Base-by-base conservation (phyloP, 192 early-diverging fungal genomes). In the Spinellus fusiger region DNA sequence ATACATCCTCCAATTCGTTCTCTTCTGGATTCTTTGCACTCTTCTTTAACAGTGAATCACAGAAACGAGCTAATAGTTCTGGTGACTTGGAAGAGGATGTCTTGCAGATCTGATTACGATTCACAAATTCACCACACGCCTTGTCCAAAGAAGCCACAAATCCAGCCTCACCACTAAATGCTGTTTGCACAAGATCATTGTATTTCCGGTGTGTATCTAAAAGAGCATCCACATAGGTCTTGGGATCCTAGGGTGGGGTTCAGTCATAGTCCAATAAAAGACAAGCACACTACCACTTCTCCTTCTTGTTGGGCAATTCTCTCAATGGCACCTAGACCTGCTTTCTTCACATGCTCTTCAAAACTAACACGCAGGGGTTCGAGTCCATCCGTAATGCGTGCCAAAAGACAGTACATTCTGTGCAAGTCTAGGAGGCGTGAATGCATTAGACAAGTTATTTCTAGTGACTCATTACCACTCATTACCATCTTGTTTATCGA, bases 71-170 rank as follows among this genome's bases (percentile, higher is more conserved):
- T 28, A 94, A 70, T n/a, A 91, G 71, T 65, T 94, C 93, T 0
- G 91, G 83, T 22, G 73, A 54, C 80, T 74, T 52, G 78, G 82
- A n/a, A 62, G 66, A 28, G 64, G 70, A 52, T 9, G 58, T 60
- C 29, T 49, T 46, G 29, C 58, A 60, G 10, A 64, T 37, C 15
- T 40, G 33, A 28, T 74, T 82, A 13, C 71, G 71, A 60, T 91
- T 91, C 28, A 89, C 75, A 31, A 93, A 77, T 29, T 74, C 72
- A 49, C 89, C 79, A 65, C 90, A 89, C 0, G 87, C 91, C 74
- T 92, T 91, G 65, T 94, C 92, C 5, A 93, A 72, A 18, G 92
- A 84, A 0, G 87, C 89, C 1, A 82, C 77, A 69, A 91, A 94
- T 6, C 73, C 60, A 0, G 84, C 68, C 62, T 92, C 84, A n/a